phyloP scores from a whole-genome alignment of 371 early-diverging fungal genomes.

The Neoconidiobolus thromboides region DNA sequence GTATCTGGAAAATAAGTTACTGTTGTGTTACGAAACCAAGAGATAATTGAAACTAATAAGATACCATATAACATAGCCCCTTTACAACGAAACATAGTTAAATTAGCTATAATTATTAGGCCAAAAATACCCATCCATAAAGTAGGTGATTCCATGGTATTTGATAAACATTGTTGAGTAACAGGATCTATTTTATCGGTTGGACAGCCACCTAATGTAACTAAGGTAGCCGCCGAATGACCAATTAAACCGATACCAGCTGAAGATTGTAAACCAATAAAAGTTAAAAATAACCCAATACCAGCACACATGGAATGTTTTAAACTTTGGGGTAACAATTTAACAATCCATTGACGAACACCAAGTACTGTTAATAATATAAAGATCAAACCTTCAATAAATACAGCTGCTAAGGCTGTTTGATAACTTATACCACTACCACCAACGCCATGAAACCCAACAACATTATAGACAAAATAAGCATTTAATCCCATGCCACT shows the following conservation, averaged over 20 bases:
- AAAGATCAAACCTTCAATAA: constrained; percentile 60
- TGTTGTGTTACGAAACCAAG: constrained; percentile 36
- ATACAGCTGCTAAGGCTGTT: constrained; percentile 55
- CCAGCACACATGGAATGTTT: constrained; percentile 56
- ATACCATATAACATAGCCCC: constrained; percentile 57
- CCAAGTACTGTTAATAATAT: constrained; percentile 46
- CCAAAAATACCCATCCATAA: constrained; percentile 57
- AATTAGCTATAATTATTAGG: constrained; percentile 38
- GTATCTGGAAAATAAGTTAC: constrained; percentile 61
- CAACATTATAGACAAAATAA: constrained; percentile 61
- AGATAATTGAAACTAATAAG: constrained; percentile 39
- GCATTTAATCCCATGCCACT: constrained; percentile 71
- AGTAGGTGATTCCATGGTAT: constrained; percentile 41
- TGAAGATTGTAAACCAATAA: constrained; percentile 52
- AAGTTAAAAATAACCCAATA: constrained; percentile 52
- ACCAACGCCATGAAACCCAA: constrained; percentile 54
- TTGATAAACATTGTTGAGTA: constrained; percentile 25
- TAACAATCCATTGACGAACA: constrained; percentile 56
- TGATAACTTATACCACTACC: constrained; percentile 28
- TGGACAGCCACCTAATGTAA: constrained; percentile 49
- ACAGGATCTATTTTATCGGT: constrained; percentile 19
- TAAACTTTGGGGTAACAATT: constrained; percentile 44
- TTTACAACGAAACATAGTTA: constrained; percentile 40
- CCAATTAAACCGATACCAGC: constrained; percentile 58
- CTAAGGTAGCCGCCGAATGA: constrained; percentile 34